These are phyloP conservation scores for Candida fluviatilis DNA, from an alignment of 805 yeast genomes.

Conservation along the genomic window DNA sequence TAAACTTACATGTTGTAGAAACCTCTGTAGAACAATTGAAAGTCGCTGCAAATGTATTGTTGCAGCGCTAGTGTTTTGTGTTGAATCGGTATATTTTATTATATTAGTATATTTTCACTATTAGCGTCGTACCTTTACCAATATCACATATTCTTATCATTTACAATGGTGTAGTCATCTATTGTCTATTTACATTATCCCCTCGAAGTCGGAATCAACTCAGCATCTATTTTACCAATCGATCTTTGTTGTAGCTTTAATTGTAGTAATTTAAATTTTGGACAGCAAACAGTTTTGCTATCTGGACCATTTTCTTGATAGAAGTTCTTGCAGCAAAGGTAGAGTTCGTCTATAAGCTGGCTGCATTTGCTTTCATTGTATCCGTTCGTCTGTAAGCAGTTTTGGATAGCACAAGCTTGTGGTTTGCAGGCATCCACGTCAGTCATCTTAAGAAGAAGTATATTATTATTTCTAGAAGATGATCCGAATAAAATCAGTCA, in stretches of 20 bases:
- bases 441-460: constrained; percentile 6
- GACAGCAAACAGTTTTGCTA: constrained; percentile 73
- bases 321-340: constrained; percentile 68
- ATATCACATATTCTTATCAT: no score
- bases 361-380: constrained; percentile 78
- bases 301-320: constrained; percentile 58
- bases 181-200: constrained; percentile 4
- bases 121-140: no score
- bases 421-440: constrained; percentile 57
- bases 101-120: no score
- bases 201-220: constrained; percentile 26
- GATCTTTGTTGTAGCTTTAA: constrained; percentile 64
- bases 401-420: constrained; percentile 80
- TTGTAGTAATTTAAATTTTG: constrained; percentile 57
- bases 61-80: no score
- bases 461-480: no score
- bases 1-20: constrained; percentile 50
- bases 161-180: no score
- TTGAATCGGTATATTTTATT: no score
- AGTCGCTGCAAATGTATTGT: no score
- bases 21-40: no score
- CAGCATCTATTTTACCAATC: constrained; percentile 56
- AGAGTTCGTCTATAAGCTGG: constrained; percentile 61
- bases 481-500: no score
- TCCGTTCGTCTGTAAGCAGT: constrained; percentile 58